Evolutionary conservation across 345 rosid genomes (phyloP).

Genomic region (Passiflora organensis): DNA sequence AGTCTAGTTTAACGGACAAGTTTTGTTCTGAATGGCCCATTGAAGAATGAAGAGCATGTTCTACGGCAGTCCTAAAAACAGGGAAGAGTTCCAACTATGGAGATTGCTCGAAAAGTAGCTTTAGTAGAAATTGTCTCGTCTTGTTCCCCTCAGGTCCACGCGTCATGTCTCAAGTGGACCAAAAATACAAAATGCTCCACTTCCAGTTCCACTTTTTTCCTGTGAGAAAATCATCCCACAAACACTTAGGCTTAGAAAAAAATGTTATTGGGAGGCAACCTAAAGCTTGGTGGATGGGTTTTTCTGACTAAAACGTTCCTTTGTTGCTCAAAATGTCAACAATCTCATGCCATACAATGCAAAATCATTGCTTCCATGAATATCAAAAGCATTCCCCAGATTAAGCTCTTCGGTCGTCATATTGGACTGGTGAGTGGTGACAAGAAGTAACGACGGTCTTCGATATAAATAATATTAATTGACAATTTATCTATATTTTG

Average conservation of each 20-base stretch:
- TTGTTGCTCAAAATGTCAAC: constrained; percentile 16
- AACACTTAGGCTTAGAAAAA: constrained; percentile 5
- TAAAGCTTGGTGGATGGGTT: constrained; percentile 14
- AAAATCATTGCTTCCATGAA: neutral
- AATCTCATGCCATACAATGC: constrained; percentile 3
- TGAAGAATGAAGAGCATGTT: constrained; percentile 10
- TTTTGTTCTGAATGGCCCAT: neutral
- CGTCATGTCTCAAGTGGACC: neutral
- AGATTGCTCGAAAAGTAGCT: too few relatives aligned
- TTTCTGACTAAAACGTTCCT: neutral
- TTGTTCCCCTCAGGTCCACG: constrained; percentile 11
- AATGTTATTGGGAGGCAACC: constrained; percentile 35
- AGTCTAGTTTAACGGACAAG: neutral
- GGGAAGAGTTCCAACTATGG: constrained; percentile 12
- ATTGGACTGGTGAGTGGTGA: too few relatives aligned
- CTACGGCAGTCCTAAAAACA: constrained; percentile 19
- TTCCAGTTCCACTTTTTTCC: neutral
- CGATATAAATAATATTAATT: too few relatives aligned
- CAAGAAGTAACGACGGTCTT: too few relatives aligned
- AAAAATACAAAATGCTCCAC: constrained; percentile 5
- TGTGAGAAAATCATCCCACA: neutral
- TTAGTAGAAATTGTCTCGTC: neutral
- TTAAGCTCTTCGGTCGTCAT: too few relatives aligned
- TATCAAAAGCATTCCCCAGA: neutral
- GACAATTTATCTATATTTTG: too few relatives aligned